Evolutionary conservation across 192 early-diverging fungal species (phyloP), one percentile per base, ranked within the genome.

Genomic region (Coemansia sp.): DNA sequence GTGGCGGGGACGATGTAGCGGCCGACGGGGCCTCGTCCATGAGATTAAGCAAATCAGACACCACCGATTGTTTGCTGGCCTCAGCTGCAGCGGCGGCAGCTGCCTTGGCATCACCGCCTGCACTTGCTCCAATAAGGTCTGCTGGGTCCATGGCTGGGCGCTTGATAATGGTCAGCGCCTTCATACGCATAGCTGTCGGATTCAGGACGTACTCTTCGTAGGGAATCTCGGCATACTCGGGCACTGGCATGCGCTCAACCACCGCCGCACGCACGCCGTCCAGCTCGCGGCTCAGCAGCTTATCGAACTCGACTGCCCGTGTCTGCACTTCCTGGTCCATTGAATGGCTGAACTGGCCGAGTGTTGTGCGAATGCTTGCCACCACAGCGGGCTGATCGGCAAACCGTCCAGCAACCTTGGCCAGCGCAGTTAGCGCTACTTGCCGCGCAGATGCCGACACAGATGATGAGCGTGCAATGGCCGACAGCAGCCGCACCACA

Each of bases 171-270:
- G 60, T 75, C 57, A 69, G 50, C n/a, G 71, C 62, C 63, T 69
- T 74, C 78, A 75, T 76, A 25, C 79, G 79, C 73, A 82, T 82
- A n/a, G 78, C 77, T 1, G 78, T 71, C 26, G 82, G 82, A 25
- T 83, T 79, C 14, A 79, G 76, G 39, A 75, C 72, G 45, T 76
- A 74, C 57, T 74, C 72, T 55, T 80, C 82, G 57, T 80, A 75
- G 1, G 70, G 68, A 22, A 74, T 67, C 39, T 77, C 82, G 57
- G 58, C 59, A 66, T 80, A 81, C 72, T 93, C 89, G 37, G 90
- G 89, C 16, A 92, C 87, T 1, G 97, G 96, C 90, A 99, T 95
- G 47, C 93, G 85, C 61, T 99, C 97, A 37, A 98, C 69, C n/a
- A 94, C 85, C 29, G 88, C 90, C 6, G 86, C 84, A 25, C 89